Conservation (phyloP, 1,284 basidiomycete species). For the Veloboletus limbatus region DNA sequence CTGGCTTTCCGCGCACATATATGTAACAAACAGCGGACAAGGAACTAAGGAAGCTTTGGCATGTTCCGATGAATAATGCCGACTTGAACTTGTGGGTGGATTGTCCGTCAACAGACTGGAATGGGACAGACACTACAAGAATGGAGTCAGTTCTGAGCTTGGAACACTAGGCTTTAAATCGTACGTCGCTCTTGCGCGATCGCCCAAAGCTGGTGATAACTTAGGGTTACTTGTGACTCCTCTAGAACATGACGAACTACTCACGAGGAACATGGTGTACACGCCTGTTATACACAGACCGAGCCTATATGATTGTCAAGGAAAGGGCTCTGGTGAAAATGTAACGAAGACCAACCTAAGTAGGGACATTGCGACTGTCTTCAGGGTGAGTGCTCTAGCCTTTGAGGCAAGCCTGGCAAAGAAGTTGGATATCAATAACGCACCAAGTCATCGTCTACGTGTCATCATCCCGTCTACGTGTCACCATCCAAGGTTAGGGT, state of each 20-base stretch:
- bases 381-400: too few relatives aligned
- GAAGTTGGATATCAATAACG: too few relatives aligned
- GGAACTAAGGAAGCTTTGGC: constrained; percentile 81
- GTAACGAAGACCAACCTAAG: constrained; percentile 21
- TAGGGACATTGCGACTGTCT: constrained; percentile 29
- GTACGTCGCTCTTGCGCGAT: constrained; percentile 88
- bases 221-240: constrained; percentile 2
- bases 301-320: constrained; percentile 42
- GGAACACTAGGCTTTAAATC: constrained; percentile 27
- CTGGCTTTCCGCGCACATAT: constrained; percentile 56
- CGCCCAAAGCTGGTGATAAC: constrained; percentile 62
- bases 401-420: too few relatives aligned
- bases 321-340: not conserved
- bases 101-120: constrained; percentile 62
- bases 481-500: too few relatives aligned
- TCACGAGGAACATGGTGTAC: constrained; percentile 76
- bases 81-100: constrained; percentile 81
- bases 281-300: constrained; percentile 66
- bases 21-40: constrained; percentile 82
- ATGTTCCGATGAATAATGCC: constrained; percentile 83
- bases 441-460: too few relatives aligned
- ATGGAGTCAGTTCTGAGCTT: constrained; percentile 8
- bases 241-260: constrained; percentile 23
- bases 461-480: too few relatives aligned
- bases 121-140: constrained; percentile 75